Evolutionary conservation across 768 basidiomycete species (phyloP).

Genomic region (Lactarius vividus): DNA sequence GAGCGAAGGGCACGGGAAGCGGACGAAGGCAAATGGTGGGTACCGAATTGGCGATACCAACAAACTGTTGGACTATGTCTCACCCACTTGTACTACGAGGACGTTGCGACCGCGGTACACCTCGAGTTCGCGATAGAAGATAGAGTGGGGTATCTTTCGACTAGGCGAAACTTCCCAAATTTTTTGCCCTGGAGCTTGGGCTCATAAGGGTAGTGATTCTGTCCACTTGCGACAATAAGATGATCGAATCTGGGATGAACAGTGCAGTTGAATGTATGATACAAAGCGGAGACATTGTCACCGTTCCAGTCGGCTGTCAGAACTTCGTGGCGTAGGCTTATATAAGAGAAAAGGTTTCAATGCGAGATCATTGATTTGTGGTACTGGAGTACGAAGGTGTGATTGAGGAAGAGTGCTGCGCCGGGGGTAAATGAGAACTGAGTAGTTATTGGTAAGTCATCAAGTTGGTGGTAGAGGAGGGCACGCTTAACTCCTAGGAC

Average conservation of each 20-base stretch:
- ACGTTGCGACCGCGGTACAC: conserved; percentile 44
- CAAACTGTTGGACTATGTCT: conserved; percentile 46
- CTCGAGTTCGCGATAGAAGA: conserved; percentile 34
- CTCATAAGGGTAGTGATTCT: conserved; percentile 50
- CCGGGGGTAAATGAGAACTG: conserved; percentile 48
- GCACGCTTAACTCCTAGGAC: conserved; percentile 40
- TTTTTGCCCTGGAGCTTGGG: conserved; percentile 41
- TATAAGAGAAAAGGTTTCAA: conserved; percentile 40
- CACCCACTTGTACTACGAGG: conserved; percentile 49
- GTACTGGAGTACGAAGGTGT: conserved; percentile 47
- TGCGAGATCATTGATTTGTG: conserved; percentile 43
- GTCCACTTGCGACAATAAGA: conserved; percentile 53
- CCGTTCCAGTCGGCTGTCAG: conserved; percentile 46
- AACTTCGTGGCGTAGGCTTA: conserved; percentile 46
- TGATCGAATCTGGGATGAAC: conserved; percentile 48
- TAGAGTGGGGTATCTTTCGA: conserved; percentile 48
- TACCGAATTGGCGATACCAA: conserved; percentile 50
- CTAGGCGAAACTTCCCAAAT: conserved; percentile 43
- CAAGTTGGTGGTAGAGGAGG: conserved; percentile 24
- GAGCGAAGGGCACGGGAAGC: conserved; percentile 30
- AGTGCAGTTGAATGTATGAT: conserved; percentile 30
- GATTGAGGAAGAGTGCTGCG: conserved; percentile 50
- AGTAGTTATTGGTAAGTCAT: conserved; percentile 43
- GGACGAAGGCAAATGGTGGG: conserved; percentile 27
- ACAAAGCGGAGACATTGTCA: conserved; percentile 28